A percentile compares a stretch with the other conserved stretches of the same genome.
phyloP scores from a whole-genome alignment of 1,139 yeast genomes.

The Sugiyamaella neomexicana region DNA sequence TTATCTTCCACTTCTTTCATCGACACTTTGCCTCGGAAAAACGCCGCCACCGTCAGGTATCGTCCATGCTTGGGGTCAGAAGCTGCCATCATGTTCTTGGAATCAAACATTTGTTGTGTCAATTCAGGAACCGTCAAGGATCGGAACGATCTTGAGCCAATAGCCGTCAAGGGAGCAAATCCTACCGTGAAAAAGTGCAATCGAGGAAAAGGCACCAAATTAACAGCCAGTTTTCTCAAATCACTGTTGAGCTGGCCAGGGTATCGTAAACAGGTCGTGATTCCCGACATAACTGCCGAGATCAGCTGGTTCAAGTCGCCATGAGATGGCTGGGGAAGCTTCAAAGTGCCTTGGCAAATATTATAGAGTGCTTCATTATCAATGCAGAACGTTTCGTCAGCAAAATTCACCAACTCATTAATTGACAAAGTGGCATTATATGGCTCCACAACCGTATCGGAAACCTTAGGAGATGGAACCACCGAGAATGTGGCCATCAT shows the following conservation, averaged over 20 bases:
- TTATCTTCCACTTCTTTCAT: constrained; percentile 93
- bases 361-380: constrained; percentile 91
- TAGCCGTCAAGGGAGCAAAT: constrained; percentile 84
- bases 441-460: constrained; percentile 93
- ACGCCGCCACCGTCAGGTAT: constrained; percentile 90
- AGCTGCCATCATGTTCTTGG: constrained; percentile 95
- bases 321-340: constrained; percentile 75
- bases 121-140: constrained; percentile 85
- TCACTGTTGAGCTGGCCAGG: constrained; percentile 95
- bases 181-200: constrained; percentile 95
- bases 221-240: constrained; percentile 86
- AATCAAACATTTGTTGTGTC: constrained; percentile 89
- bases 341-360: constrained; percentile 82
- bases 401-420: constrained; percentile 84
- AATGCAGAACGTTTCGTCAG: constrained; percentile 92
- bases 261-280: constrained; percentile 81
- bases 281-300: constrained; percentile 91
- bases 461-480: constrained; percentile 85
- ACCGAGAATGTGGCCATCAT: constrained; percentile 96
- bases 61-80: constrained; percentile 89
- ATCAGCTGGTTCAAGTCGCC: constrained; percentile 77
- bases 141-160: constrained; percentile 72
- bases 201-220: constrained; percentile 92
- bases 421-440: constrained; percentile 91
- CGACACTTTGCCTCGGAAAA: constrained; percentile 89